Conservation (phyloP, 108 stramenopile genomes). For the Nitzschia inconspicua region DNA sequence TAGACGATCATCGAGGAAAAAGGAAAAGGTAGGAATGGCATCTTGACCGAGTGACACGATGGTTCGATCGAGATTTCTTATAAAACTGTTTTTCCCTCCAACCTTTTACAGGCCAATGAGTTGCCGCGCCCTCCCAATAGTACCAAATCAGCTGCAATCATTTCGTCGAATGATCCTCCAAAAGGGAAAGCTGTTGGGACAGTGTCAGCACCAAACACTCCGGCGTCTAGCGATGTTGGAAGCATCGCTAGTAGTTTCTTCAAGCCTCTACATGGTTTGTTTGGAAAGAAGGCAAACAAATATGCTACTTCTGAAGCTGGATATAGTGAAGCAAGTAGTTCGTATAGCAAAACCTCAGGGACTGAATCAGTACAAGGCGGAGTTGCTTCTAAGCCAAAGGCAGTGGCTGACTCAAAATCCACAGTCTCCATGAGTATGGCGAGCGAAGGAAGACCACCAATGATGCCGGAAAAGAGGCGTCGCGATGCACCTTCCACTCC, state of each 20-base stretch:
- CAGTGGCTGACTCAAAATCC: constrained; percentile 15
- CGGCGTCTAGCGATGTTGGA: constrained; percentile 24
- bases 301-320: constrained; percentile 14
- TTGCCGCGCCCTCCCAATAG: neutral
- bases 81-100: neutral
- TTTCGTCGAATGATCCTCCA: neutral
- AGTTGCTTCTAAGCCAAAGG: constrained; percentile 19
- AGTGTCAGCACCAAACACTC: constrained; percentile 2
- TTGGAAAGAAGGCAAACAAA: constrained; percentile 21
- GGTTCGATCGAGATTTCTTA: no score
- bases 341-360: neutral
- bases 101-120: neutral
- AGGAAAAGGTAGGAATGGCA: constrained; percentile 13
- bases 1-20: no score
- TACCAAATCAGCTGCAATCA: neutral
- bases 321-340: constrained; percentile 5
- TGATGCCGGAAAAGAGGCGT: neutral
- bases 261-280: constrained; percentile 3
- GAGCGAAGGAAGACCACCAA: constrained; percentile 13
- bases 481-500: constrained; percentile 12
- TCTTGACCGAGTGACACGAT: no score
- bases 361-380: no score
- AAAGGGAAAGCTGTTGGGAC: neutral
- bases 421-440: neutral
- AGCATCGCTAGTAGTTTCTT: constrained; percentile 19